A percentile compares a stretch with the other conserved stretches of the same genome.
Conservation (phyloP, 2,329 filamentous ascomycete genomes). For the Colletotrichum spinosum region DNA sequence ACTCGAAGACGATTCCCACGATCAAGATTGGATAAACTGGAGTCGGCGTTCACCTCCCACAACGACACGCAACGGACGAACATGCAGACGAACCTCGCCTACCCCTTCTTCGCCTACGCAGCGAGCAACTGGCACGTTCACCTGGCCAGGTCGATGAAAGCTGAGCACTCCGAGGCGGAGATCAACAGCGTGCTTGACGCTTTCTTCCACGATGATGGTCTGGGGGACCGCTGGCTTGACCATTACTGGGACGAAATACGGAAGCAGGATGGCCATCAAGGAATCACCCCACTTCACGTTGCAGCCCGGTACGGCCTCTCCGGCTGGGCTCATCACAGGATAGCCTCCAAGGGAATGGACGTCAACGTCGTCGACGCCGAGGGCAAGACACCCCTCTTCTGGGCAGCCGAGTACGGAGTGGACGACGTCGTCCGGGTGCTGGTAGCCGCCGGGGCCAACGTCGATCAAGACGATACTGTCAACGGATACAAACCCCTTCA, state of each 20-base stretch:
- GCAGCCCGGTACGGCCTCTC: conserved; percentile 28
- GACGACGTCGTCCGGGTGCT: conserved; percentile 37
- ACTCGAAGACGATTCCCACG: too few relatives aligned
- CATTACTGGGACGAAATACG: background rate
- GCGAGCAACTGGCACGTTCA: conserved; percentile 46
- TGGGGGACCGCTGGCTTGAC: background rate
- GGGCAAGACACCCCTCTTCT: conserved; percentile 41
- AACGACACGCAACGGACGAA: background rate
- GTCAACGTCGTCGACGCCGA: conserved; percentile 35
- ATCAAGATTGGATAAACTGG: too few relatives aligned
- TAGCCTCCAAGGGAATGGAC: conserved; percentile 16
- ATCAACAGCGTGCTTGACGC: conserved; percentile 1
- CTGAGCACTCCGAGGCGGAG: conserved; percentile 37
- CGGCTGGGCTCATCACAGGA: conserved; percentile 35
- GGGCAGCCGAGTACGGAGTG: conserved; percentile 43
- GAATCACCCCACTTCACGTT: conserved; percentile 22
- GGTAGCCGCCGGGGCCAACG: conserved; percentile 42
- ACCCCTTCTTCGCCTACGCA: conserved; percentile 47
- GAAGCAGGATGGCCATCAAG: background rate
- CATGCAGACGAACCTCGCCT: conserved; percentile 26
- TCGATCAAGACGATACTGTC: conserved; percentile 36
- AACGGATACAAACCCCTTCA: conserved; percentile 50
- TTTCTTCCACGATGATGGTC: background rate
- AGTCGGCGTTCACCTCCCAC: background rate
- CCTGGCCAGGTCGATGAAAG: conserved; percentile 38